Base-by-base conservation (phyloP, 805 yeast genomes). In the Lipomyces sp. region DNA sequence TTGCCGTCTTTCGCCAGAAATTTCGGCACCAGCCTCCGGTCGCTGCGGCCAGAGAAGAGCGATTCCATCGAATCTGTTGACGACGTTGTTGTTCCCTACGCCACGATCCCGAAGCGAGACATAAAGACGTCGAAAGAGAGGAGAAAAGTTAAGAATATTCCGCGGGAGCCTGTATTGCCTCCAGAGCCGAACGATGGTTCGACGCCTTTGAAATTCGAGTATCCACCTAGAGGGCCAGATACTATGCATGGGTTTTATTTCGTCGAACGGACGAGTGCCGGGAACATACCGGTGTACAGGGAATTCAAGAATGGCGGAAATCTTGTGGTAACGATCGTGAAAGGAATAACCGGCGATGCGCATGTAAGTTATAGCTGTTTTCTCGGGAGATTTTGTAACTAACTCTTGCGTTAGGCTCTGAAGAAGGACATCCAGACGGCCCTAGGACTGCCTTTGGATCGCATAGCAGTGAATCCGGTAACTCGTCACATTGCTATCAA, bases 231-330 rank as follows among this genome's bases (percentile, higher is more conserved):
- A 3, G 32, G 42, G 3, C 42, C 39, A 3, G 48, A 42, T 15
- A 42, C 48, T 10, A 15, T 24, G 48, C 48, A 42, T 42, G 48
- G 48, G 39, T 62, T 42, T 39, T 63, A 63, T 42, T 58, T n/a
- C 30, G 54, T 63, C 30, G 33, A 50, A 4, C 62, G 66, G 15
- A 63, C 66, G 7, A 29, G 24, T 10, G 39, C 15, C 11, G 66
- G 66, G 13, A 53, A 63, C 18, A 35, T 63, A 24, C 66, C 66
- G 45, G 57, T 63, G 13, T 63, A 63, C 51, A 29, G 15, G 18
- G 63, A 34, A 18, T 24, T 39, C 24, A 59, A 50, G 33, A 54
- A 48, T 29, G 50, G 53, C 10, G 57, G 59, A 33, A 35, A 33
- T 35, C 33, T 10, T 32, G 32, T 18, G 15, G 35, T 42, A 7